A percentile compares a stretch with the other conserved stretches of the same genome.
Evolutionary conservation across 306 rosid genomes (phyloP).

Genomic region (Rosa rugosa): DNA sequence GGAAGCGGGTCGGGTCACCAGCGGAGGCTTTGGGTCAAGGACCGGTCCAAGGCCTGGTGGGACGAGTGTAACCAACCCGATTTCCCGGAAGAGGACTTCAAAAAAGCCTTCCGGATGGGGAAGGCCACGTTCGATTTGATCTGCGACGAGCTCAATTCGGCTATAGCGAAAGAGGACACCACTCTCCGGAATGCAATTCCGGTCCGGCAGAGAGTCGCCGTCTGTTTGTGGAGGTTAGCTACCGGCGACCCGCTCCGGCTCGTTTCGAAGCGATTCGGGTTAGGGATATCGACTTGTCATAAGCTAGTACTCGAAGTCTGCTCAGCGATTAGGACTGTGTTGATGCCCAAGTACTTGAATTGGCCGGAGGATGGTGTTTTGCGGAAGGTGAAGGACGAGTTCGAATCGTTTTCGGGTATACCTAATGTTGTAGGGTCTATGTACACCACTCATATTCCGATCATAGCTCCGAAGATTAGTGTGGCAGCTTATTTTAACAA

Average conservation of each 20-base stretch:
- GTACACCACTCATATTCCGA: constrained; percentile 89
- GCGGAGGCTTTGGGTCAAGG: constrained; percentile 88
- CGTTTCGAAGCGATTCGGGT: constrained; percentile 77
- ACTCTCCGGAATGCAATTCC: constrained; percentile 83
- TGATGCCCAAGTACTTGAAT: constrained; percentile 79
- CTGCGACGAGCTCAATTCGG: constrained; percentile 81
- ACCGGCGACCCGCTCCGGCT: constrained; percentile 92
- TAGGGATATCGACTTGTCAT: constrained; percentile 95
- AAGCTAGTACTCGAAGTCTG: constrained; percentile 91
- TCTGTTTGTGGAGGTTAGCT: constrained; percentile 87
- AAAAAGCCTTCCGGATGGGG: constrained; percentile 84
- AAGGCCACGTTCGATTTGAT: constrained; percentile 71
- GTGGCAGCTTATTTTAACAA: constrained; percentile 86
- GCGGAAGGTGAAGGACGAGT: constrained; percentile 57
- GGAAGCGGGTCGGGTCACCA: constrained; percentile 39
- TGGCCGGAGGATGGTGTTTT: constrained; percentile 68
- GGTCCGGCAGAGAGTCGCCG: constrained; percentile 85
- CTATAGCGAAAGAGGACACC: constrained; percentile 82
- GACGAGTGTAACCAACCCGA: constrained; percentile 78
- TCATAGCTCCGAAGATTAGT: constrained; percentile 87
- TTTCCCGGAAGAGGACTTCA: constrained; percentile 81
- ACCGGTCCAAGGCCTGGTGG: constrained; percentile 98
- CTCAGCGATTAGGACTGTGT: constrained; percentile 70
- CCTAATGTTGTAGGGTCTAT: constrained; percentile 91
- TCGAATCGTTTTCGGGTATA: constrained; percentile 66